phyloP scores from a whole-genome alignment of 2,329 filamentous ascomycete species.

The Pseudogymnoascus sp. region DNA sequence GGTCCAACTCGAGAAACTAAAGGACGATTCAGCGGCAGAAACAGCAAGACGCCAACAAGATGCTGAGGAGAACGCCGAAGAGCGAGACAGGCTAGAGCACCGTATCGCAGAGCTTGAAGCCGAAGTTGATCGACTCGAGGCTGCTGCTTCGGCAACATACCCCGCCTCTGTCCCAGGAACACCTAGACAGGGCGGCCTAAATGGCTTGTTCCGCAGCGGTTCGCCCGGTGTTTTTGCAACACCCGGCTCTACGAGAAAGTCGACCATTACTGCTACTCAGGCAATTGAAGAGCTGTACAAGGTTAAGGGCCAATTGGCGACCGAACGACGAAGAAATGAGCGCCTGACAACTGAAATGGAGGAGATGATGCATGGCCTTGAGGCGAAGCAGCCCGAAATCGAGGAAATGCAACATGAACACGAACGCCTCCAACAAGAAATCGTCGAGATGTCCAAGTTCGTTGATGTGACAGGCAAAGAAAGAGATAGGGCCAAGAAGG shows the following conservation, averaged over 20 bases:
- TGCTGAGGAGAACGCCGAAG: conserved; percentile 48
- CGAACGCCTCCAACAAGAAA: conserved; percentile 69
- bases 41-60: conserved; percentile 46
- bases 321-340: conserved; percentile 66
- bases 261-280: conserved; percentile 52
- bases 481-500: conserved; percentile 70
- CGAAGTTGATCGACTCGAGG: conserved; percentile 52
- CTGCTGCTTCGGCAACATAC: conserved; percentile 38
- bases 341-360: conserved; percentile 72
- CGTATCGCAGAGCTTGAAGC: conserved; percentile 59
- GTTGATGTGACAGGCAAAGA: conserved; percentile 76
- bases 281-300: conserved; percentile 58
- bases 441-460: conserved; percentile 76
- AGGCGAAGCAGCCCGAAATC: conserved; percentile 80
- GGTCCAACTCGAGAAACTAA: conserved; percentile 48
- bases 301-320: conserved; percentile 64
- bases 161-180: conserved; percentile 47
- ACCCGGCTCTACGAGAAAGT: conserved; percentile 50
- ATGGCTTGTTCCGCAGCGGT: conserved; percentile 48
- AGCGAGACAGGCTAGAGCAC: conserved; percentile 54
- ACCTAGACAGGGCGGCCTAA: conserved; percentile 39
- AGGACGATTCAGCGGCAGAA: conserved; percentile 55
- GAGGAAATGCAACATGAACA: conserved; percentile 79
- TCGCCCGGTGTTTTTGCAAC: conserved; percentile 52
- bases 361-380: conserved; percentile 76